Base-by-base conservation (phyloP, 345 rosid species). In the Populus pruinosa region DNA sequence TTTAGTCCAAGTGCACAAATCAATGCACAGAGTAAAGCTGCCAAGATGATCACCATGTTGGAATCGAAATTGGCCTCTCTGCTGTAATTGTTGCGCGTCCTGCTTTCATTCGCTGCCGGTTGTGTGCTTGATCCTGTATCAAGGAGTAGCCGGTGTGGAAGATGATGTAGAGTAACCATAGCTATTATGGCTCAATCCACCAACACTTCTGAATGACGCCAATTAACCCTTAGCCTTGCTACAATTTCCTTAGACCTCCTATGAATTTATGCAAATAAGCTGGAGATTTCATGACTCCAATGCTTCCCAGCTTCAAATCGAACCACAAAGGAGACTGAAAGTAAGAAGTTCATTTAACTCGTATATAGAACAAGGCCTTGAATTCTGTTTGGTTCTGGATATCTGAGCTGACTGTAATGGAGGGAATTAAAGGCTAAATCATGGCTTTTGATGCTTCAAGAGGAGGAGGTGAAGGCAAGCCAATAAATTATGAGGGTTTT, bases 121-220 rank as follows among this genome's bases (percentile, higher is more conserved):
- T 56, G 77, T 0, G 76, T 56, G 66, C 53, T 77, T 65, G 89
- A 20, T 47, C 78, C 78, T 39, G 75, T 49, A 13, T 78, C 82
- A 10, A 88, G 84, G 36, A 90, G 86, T 10, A 85, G 79, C 17
- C 93, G 86, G 68, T 87, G 88, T 1, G 84, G 84, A 5, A 83
- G 83, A 65, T 85, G 87, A 56, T 70, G 41, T 50, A 82, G 79
- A 36, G 56, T 62, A 64, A 13, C 76, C 84, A 77, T 80, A 29
- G 29, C 74, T 66, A 36, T 39, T 6, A n/a, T 25, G 47, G 25
- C 20, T 10, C 27, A 20, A 21, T 49, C 69, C 10, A 43, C 12
- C 50, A 55, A 59, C 2, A 79, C 31, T 35, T 70, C 35, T 47
- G 39, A 62, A 64, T 29, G 68, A 56, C 79, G 59, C 36, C 35